Conservation (phyloP, 169 alveolate genomes). For the Eimeria necatrix region DNA sequence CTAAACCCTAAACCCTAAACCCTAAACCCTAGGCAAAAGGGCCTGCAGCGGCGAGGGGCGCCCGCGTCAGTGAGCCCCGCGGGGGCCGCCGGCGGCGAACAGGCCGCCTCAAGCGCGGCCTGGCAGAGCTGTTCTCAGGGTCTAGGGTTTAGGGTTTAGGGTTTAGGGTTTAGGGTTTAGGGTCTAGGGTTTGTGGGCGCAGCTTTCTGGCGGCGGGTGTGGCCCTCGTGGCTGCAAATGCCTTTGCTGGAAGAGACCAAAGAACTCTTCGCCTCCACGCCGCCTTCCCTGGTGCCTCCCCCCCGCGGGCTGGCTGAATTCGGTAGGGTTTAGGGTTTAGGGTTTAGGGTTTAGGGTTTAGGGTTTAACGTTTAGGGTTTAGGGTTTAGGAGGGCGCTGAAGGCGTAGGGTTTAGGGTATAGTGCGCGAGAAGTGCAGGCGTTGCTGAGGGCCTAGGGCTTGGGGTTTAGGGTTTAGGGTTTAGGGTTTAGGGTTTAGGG, state of each 20-base stretch:
- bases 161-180: slow-evolving; percentile 28
- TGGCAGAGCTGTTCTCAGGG: background rate
- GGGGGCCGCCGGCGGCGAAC: too few relatives aligned
- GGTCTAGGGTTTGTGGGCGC: background rate
- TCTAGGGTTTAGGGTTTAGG: background rate
- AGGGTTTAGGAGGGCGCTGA: background rate
- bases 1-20: background rate
- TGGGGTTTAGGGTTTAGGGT: slow-evolving; percentile 23
- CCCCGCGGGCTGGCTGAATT: background rate
- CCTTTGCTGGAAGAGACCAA: slow-evolving; percentile 16
- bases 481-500: slow-evolving; percentile 43
- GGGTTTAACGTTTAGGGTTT: background rate
- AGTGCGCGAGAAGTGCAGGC: background rate
- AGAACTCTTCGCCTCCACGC: background rate
- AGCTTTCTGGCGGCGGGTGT: slow-evolving; percentile 44
- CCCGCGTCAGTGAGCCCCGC: background rate
- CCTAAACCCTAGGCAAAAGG: background rate
- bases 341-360: slow-evolving; percentile 23
- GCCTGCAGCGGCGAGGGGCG: background rate
- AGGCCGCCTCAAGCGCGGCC: too few relatives aligned
- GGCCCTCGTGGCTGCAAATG: slow-evolving; percentile 56
- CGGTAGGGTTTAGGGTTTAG: slow-evolving; percentile 23
- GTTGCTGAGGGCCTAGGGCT: background rate
- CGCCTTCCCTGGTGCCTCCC: background rate
- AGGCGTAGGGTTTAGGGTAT: background rate